Conservation (phyloP, 257 asterid genomes). For the Knoxia roxburghii region DNA sequence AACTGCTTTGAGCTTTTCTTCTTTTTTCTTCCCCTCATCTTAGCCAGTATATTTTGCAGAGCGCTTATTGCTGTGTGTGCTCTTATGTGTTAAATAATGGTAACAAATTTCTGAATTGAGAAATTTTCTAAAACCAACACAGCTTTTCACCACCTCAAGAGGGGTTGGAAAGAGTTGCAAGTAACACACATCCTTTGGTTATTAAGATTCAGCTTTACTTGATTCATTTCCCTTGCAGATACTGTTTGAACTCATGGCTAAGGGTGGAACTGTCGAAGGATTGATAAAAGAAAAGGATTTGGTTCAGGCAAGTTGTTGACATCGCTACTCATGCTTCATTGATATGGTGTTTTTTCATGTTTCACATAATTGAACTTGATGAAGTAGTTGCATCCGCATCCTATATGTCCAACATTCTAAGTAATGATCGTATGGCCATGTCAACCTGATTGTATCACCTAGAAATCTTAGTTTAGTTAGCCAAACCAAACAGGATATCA, state of each 20-base stretch:
- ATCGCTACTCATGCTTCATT: constrained; percentile 2
- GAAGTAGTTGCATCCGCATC: background rate
- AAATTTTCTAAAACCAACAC: background rate
- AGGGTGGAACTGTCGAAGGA: constrained; percentile 92
- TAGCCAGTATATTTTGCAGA: background rate
- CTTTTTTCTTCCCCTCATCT: background rate
- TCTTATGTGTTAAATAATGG: background rate
- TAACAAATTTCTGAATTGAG: background rate
- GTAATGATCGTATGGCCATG: background rate
- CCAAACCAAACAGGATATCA: too few relatives aligned
- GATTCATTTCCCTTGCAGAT: constrained; percentile 43
- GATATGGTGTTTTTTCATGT: background rate
- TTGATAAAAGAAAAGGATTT: constrained; percentile 83
- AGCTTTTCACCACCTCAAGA: constrained; percentile 1
- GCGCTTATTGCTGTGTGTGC: background rate
- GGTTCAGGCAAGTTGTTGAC: constrained; percentile 70
- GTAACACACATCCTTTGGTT: background rate
- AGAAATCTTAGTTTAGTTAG: background rate
- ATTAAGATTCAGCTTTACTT: constrained; percentile 7
- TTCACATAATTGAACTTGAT: background rate
- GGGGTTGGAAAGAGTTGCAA: background rate
- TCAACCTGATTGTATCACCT: background rate
- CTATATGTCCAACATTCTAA: background rate
- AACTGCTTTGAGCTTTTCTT: background rate
- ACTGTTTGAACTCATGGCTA: constrained; percentile 75